phyloP scores from a whole-genome alignment of 2,329 filamentous ascomycete genomes.

The Trichoderma koningiopsis region DNA sequence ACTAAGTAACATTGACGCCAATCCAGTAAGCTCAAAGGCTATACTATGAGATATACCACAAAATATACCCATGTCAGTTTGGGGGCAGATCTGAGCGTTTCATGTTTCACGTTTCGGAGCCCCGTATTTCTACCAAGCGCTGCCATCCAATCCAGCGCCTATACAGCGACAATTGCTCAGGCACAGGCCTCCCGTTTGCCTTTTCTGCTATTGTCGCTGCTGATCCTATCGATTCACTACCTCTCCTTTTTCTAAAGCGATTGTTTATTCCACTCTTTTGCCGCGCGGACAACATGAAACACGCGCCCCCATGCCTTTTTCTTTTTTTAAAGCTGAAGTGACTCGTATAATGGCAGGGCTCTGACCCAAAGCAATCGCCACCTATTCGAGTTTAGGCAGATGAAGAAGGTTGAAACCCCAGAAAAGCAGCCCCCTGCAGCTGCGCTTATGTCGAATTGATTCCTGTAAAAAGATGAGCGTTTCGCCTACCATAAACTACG shows the following conservation, averaged over 20 bases:
- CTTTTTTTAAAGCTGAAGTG: neutral
- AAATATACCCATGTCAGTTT: neutral
- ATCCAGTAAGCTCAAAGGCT: neutral
- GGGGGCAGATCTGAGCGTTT: conserved; percentile 4
- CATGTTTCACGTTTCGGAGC: neutral
- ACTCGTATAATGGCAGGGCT: neutral
- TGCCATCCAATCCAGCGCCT: conserved; percentile 8
- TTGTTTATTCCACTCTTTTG: neutral
- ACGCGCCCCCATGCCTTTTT: neutral
- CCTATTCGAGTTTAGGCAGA: neutral
- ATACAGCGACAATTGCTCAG: neutral
- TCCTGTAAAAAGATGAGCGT: conserved; percentile 4
- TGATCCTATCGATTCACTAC: neutral
- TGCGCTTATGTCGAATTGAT: conserved; percentile 2
- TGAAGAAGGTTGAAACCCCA: neutral
- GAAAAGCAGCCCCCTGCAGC: conserved; percentile 1
- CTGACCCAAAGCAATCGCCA: neutral
- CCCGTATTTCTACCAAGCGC: conserved; percentile 12
- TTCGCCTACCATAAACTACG: neutral
- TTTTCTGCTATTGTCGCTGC: neutral
- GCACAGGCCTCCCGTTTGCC: neutral
- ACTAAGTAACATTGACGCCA: neutral
- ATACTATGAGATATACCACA: neutral
- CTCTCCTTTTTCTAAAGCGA: neutral
- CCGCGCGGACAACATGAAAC: conserved; percentile 18